Evolutionary conservation across 1,284 basidiomycete genomes (phyloP).

Genomic region (Cutaneotrichosporon cavernicola): DNA sequence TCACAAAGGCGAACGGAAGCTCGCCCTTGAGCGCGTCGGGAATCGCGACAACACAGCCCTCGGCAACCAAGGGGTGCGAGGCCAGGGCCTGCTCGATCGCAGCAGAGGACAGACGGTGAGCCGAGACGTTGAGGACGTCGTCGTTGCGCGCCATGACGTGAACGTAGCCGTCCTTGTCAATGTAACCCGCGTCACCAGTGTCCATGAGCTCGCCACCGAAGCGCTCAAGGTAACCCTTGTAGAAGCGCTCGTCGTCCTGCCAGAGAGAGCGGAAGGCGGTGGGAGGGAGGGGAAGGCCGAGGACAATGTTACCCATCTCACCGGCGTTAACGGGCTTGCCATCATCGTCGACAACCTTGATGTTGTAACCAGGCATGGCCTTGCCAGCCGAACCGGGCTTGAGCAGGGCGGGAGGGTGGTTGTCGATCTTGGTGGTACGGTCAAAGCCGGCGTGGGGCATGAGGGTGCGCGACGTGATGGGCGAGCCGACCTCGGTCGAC

Average conservation of each 20-base stretch:
- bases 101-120: slow-evolving; percentile 89
- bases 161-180: slow-evolving; percentile 91
- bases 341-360: slow-evolving; percentile 29
- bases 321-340: slow-evolving; percentile 21
- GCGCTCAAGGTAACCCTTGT: slow-evolving; percentile 84
- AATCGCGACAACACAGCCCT: slow-evolving; percentile 76
- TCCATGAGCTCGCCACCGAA: slow-evolving; percentile 57
- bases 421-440: slow-evolving; percentile 27
- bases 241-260: slow-evolving; percentile 79
- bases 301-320: slow-evolving; percentile 28
- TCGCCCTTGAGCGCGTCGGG: slow-evolving; percentile 71
- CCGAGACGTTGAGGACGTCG: slow-evolving; percentile 67
- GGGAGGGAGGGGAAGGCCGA: slow-evolving; percentile 88
- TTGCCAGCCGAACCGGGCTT: slow-evolving; percentile 28
- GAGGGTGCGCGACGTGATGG: slow-evolving; percentile 52
- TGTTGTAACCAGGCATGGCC: slow-evolving; percentile 28
- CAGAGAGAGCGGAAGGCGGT: slow-evolving; percentile 63
- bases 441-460: slow-evolving; percentile 64
- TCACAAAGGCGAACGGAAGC: slow-evolving; percentile 64
- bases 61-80: slow-evolving; percentile 84
- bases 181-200: slow-evolving; percentile 88
- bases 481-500: slow-evolving; percentile 93
- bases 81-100: slow-evolving; percentile 94
- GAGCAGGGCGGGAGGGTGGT: slow-evolving; percentile 18
- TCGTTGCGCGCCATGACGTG: slow-evolving; percentile 96